Conservation (phyloP, 106 monocot genomes). For the Dendrobium officinale region DNA sequence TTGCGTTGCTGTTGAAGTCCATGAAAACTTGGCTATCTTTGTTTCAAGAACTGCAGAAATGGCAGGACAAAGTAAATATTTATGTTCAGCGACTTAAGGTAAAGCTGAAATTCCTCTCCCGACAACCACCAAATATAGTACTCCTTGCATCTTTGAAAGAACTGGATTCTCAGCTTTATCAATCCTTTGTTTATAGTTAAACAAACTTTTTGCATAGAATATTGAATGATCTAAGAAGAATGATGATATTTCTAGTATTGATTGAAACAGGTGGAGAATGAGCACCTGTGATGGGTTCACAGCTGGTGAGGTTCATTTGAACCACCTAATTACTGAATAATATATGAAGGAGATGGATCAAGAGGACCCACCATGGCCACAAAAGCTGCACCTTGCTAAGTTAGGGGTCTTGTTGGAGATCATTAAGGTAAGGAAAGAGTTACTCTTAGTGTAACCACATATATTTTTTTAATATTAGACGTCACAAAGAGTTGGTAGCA, state of each 20-base stretch:
- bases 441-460: not conserved
- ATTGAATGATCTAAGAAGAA: not conserved
- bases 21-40: conserved; percentile 7
- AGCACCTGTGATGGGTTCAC: conserved; percentile 4
- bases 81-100: not conserved
- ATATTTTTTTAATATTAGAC: not conserved
- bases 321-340: not conserved
- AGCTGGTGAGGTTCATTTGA: conserved; percentile 8
- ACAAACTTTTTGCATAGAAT: not conserved
- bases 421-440: not conserved
- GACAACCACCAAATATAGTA: conserved; percentile 5
- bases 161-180: conserved; percentile 17
- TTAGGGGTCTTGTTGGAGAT: not conserved
- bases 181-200: not conserved
- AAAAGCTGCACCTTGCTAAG: not conserved
- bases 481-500: not conserved
- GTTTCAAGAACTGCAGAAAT: not conserved
- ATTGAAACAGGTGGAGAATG: not conserved
- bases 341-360: not conserved
- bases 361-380: conserved; percentile 4
- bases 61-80: not conserved
- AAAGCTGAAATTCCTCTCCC: no score
- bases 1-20: conserved; percentile 10
- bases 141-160: conserved; percentile 23
- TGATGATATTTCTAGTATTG: no score